phyloP scores from a whole-genome alignment of 495 filamentous ascomycete species.

The Xylaria palmicola region DNA sequence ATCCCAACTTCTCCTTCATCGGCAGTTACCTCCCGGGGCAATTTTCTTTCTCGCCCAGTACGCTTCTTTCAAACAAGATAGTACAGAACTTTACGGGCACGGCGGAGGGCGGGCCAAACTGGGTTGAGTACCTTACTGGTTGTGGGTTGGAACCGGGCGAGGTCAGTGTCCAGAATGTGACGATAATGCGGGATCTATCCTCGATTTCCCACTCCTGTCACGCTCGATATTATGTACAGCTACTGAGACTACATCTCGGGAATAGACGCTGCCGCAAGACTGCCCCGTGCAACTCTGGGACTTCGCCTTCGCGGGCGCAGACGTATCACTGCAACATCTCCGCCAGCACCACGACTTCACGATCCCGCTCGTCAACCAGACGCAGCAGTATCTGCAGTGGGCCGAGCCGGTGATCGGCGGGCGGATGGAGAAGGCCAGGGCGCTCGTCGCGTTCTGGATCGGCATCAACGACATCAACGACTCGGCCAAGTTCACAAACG shows the following conservation, averaged over 20 bases:
- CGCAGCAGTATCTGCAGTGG: conserved; percentile 37
- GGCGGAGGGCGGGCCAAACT: conserved; percentile 52
- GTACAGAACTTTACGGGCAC: conserved; percentile 51
- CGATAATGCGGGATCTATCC: too few species aligned
- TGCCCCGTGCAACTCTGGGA: conserved; percentile 53
- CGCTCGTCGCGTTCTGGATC: conserved; percentile 45
- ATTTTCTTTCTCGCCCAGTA: conserved; percentile 37
- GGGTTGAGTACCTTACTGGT: conserved; percentile 49
- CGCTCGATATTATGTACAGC: too few species aligned
- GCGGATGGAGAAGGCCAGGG: conserved; percentile 23
- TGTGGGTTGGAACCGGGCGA: conserved; percentile 37
- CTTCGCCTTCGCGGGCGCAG: conserved; percentile 55
- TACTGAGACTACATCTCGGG: too few species aligned
- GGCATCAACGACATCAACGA: conserved; percentile 48
- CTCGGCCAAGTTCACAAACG: conserved; percentile 35
- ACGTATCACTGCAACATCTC: conserved; percentile 44
- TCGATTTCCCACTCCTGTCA: too few species aligned
- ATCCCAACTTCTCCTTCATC: conserved; percentile 51
- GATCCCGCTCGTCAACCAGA: conserved; percentile 44
- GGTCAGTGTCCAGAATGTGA: too few species aligned
- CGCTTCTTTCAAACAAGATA: conserved; percentile 47
- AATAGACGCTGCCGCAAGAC: not conserved
- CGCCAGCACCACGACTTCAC: conserved; percentile 52
- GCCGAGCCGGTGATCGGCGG: conserved; percentile 28
- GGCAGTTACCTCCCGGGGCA: conserved; percentile 37